Conservation (phyloP, 1,139 yeast species). For the Williopsis jadinii region DNA sequence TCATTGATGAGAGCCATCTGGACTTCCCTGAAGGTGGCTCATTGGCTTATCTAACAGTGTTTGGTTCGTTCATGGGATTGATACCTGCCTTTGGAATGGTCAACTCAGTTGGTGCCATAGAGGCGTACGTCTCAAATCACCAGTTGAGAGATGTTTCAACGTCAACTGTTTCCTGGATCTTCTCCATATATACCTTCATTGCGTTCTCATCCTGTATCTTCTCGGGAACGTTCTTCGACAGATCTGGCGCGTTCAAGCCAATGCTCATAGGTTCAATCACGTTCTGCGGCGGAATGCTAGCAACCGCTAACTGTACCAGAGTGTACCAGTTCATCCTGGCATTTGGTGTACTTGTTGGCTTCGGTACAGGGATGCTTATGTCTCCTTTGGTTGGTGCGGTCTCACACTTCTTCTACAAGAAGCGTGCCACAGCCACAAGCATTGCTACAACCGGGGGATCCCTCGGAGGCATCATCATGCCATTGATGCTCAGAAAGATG, state of each 20-base stretch:
- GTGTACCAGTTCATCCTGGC: constrained; percentile 40
- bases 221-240: constrained; percentile 57
- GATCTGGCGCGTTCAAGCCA: constrained; percentile 46
- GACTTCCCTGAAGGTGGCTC: constrained; percentile 56
- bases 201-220: constrained; percentile 50
- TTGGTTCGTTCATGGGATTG: constrained; percentile 61
- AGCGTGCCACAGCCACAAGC: constrained; percentile 55
- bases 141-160: constrained; percentile 41
- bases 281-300: constrained; percentile 45
- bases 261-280: constrained; percentile 28
- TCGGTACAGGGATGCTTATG: constrained; percentile 14
- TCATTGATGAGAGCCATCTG: constrained; percentile 10
- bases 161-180: constrained; percentile 60
- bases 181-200: constrained; percentile 51
- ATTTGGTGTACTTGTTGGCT: constrained; percentile 12
- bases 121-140: constrained; percentile 48
- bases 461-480: constrained; percentile 58
- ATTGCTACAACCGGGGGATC: constrained; percentile 65
- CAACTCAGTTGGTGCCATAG: constrained; percentile 66
- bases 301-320: constrained; percentile 46
- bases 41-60: constrained; percentile 51
- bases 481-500: constrained; percentile 48
- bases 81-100: constrained; percentile 59
- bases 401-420: constrained; percentile 54
- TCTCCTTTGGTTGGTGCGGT: constrained; percentile 28